A percentile compares a stretch with the other conserved stretches of the same genome.
Evolutionary conservation across 2,329 filamentous ascomycete genomes (phyloP).

Genomic region (Cercospora sp.): DNA sequence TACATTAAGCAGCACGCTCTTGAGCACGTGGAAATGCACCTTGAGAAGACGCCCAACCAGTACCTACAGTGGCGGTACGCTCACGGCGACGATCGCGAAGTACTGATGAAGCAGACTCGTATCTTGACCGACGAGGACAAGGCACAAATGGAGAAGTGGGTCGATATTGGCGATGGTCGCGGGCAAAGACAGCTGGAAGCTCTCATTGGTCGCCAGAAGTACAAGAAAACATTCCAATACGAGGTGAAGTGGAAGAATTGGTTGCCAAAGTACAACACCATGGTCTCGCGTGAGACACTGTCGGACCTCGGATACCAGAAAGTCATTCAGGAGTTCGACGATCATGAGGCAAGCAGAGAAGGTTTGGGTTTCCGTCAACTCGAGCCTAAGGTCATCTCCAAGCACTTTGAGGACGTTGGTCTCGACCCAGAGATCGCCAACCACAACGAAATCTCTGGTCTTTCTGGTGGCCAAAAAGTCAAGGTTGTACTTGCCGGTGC

Average conservation of each 20-base stretch:
- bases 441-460: constrained; percentile 94
- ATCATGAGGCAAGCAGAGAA: constrained; percentile 97
- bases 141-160: constrained; percentile 84
- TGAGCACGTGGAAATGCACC: constrained; percentile 98
- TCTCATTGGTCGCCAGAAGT: constrained; percentile 95
- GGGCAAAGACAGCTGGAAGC: constrained; percentile 76
- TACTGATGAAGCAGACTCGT: constrained; percentile 96
- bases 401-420: constrained; percentile 97
- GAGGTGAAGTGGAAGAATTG: constrained; percentile 92
- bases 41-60: constrained; percentile 98
- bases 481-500: constrained; percentile 93
- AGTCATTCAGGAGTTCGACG: constrained; percentile 95
- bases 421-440: constrained; percentile 97
- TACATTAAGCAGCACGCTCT: constrained; percentile 99
- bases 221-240: constrained; percentile 98
- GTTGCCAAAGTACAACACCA: constrained; percentile 89
- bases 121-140: constrained; percentile 81
- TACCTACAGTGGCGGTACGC: constrained; percentile 98
- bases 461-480: constrained; percentile 97
- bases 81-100: constrained; percentile 94
- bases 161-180: constrained; percentile 82
- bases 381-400: constrained; percentile 88
- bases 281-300: constrained; percentile 90
- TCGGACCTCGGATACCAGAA: constrained; percentile 84
- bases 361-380: constrained; percentile 94